Evolutionary conservation across 257 asterid genomes (phyloP), one percentile per base, ranked within the genome.

Genomic region (Eustoma russellianum): DNA sequence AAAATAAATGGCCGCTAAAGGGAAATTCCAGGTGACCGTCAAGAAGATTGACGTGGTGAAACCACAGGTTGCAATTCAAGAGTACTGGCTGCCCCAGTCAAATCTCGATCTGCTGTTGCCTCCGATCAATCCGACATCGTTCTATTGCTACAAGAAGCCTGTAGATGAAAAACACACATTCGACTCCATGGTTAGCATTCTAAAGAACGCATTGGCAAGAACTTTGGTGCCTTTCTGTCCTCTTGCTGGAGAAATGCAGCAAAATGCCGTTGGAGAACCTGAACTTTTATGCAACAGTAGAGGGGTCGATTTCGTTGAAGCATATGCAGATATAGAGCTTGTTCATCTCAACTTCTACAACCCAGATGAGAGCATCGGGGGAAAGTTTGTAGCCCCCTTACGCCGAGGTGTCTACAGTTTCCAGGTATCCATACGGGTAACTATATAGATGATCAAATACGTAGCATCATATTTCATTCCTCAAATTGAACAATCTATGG

Each of bases 31-130:
- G 30, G 30, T 24, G 30, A 24, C 30, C 2, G 60, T 74, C 49
- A 76, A 53, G 67, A 67, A 67, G 65, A 47, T 63, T 0, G 84
- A 78, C 69, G 83, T 76, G 57, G 83, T 81, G 10, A 72, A 79
- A 0, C 76, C 79, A 9, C 57, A 55, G 63, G 59, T 71, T 15
- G 83, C 83, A 13, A 30, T 75, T 65, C 81, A 71, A 56, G 79
- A 73, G 55, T 81, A 81, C 68, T 67, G 77, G 79, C 54, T 81
- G 61, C 74, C 81, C 41, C 66, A 75, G 81, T 63, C 83, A 1
- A 81, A 81, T 71, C 74, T 78, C 5, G 90, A 81, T 57, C 59
- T 81, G 55, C 86, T 81, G 41, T 69, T 81, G 9, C 86, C 86
- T 1, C 81, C 83, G 12, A 77, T 81, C 4, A 78, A 76, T 56